Percentiles rank a stretch among this genome's conserved stretches.
Conservation (phyloP, 495 filamentous ascomycete species). For the Xylaria sp. region DNA sequence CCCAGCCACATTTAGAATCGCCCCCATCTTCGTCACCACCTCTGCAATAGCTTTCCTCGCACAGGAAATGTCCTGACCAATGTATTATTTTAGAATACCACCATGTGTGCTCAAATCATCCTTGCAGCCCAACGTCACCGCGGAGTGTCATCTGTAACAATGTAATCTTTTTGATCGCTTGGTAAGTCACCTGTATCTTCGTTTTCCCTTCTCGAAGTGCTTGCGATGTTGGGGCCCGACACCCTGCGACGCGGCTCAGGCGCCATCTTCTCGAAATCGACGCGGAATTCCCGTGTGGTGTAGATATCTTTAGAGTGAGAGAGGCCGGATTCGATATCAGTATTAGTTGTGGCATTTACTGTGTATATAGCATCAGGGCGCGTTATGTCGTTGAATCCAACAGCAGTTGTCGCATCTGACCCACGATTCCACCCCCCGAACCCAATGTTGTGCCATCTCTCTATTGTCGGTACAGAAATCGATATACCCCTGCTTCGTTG, state of each 20-base stretch:
- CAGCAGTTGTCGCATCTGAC: background rate
- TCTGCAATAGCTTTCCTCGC: background rate
- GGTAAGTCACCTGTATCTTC: background rate
- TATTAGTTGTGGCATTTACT: constrained; percentile 14
- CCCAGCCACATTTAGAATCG: background rate
- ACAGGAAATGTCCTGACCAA: background rate
- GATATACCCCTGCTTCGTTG: background rate
- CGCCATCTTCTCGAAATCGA: background rate
- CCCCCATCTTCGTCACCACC: background rate
- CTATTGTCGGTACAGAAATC: background rate
- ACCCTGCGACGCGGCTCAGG: background rate
- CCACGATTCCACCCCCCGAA: background rate
- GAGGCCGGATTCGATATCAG: background rate
- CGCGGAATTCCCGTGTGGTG: constrained; percentile 13
- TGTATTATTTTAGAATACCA: background rate
- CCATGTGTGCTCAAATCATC: background rate
- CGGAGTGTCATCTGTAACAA: background rate
- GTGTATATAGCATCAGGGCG: background rate
- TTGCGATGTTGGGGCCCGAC: background rate
- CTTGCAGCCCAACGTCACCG: background rate
- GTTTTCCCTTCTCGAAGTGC: background rate
- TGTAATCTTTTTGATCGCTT: background rate
- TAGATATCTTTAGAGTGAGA: background rate
- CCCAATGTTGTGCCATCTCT: background rate
- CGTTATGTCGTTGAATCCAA: background rate